Evolutionary conservation across 495 filamentous ascomycete species (phyloP).

Genomic region (Penicillium canariense): DNA sequence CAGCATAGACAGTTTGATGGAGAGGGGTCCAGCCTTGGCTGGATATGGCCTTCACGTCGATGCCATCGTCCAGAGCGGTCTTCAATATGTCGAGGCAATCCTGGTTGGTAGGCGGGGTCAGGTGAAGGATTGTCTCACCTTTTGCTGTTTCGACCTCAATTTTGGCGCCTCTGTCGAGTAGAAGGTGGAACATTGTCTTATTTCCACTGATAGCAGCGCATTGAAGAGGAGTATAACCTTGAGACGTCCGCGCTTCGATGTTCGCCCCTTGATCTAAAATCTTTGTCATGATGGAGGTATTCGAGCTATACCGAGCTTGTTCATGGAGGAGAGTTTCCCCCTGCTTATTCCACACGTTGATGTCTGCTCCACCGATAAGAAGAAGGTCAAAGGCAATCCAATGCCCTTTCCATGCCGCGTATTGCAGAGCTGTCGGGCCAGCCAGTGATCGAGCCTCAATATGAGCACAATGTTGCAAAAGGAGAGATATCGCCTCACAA

Average conservation of each 20-base stretch:
- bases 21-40: conserved; percentile 29
- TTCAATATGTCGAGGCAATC: conserved; percentile 32
- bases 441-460: conserved; percentile 24
- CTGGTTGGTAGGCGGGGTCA: conserved; percentile 25
- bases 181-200: conserved; percentile 25
- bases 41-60: conserved; percentile 19
- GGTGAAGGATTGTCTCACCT: conserved; percentile 30
- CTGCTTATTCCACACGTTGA: conserved; percentile 31
- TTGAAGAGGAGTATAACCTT: conserved; percentile 35
- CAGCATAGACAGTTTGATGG: too few species aligned
- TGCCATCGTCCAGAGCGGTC: conserved; percentile 10
- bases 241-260: conserved; percentile 31
- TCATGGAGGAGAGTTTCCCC: conserved; percentile 33
- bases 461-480: conserved; percentile 26
- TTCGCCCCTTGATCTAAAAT: conserved; percentile 33
- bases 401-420: conserved; percentile 22
- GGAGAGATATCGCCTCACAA: conserved; percentile 29
- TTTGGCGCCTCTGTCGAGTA: conserved; percentile 29
- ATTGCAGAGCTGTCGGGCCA: conserved; percentile 30
- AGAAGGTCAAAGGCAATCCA: conserved; percentile 37
- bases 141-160: conserved; percentile 27
- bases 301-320: conserved; percentile 15
- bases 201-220: conserved; percentile 32
- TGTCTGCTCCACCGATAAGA: conserved; percentile 31
- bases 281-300: conserved; percentile 15